Evolutionary conservation across 2,329 filamentous ascomycete genomes (phyloP).

Genomic region (Pestalotiopsis fici): DNA sequence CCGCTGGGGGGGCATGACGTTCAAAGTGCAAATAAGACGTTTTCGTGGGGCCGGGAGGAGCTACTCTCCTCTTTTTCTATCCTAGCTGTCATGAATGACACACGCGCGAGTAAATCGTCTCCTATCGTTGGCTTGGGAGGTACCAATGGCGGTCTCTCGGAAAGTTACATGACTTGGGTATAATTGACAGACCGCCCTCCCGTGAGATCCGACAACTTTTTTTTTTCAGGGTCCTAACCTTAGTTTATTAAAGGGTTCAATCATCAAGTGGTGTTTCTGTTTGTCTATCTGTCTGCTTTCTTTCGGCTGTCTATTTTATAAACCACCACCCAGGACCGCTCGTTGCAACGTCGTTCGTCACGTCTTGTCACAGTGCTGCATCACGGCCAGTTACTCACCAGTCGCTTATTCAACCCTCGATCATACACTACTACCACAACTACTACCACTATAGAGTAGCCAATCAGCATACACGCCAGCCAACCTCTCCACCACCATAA

Average conservation of each 20-base stretch:
- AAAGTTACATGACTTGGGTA: neutral
- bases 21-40: neutral
- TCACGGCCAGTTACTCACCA: neutral
- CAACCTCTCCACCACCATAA: neutral
- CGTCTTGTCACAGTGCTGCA: neutral
- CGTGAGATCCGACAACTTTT: neutral
- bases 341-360: neutral
- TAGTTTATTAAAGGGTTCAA: neutral
- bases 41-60: neutral
- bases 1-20: neutral
- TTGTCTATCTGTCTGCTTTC: neutral
- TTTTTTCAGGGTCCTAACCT: neutral
- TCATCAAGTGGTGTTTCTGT: neutral
- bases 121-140: neutral
- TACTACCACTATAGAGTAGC: no score
- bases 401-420: neutral
- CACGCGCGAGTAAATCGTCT: neutral
- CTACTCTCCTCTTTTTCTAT: neutral
- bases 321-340: neutral
- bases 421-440: neutral
- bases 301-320: neutral
- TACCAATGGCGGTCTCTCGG: neutral
- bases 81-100: neutral
- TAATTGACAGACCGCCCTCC: constrained; percentile 5
- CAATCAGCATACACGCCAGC: neutral